Evolutionary conservation across 352 stramenopile species (phyloP), one percentile per base, ranked within the genome.

Genomic region (Globisporangium echinulatum): DNA sequence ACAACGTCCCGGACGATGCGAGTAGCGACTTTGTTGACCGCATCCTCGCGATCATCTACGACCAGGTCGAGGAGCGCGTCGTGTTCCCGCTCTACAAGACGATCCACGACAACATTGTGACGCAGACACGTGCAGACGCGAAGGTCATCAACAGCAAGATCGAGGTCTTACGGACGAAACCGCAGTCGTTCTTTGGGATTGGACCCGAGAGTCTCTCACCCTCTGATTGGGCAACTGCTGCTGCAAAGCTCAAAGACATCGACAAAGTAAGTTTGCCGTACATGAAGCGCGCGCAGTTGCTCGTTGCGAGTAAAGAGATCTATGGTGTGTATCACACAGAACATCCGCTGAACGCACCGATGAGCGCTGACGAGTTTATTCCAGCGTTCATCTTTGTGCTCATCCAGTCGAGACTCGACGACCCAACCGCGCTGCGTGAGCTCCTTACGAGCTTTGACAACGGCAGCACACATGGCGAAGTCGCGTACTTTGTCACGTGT

Each of bases 341-440:
- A 56, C 83, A 93, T 44, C 78, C 80, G 3, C 74, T 56, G 2
- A 83, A 88, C 46, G 49, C 79, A n/a, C 82, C 84, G 19, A 93
- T 95, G 83, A 92, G 72, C 46, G 85, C 83, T 15, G 85, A 95
- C 60, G 82, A 89, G 11, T 95, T 95, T 46, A 93, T 95, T 39
- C 85, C 85, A 8, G 84, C 79, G 3, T 95, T 95, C 67, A 95
- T 95, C 55, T 95, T 86, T 71, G 82, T 93, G 57, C 69, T 95
- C 1, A 85, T 95, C 53, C 83, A 93, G 64, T 82, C 83, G 25
- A 64, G 67, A 11, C 49, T 95, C 36, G 75, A 74, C 14, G 78
- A 95, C 60, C 78, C 85, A 0, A 70, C 93, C 33, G 70, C 79
- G 40, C 62, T 93, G 9, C 91, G 90, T 54, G 83, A 93, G 59